phyloP scores from a whole-genome alignment of 2,329 filamentous ascomycete genomes.

The Fonsecaea pedrosoi region DNA sequence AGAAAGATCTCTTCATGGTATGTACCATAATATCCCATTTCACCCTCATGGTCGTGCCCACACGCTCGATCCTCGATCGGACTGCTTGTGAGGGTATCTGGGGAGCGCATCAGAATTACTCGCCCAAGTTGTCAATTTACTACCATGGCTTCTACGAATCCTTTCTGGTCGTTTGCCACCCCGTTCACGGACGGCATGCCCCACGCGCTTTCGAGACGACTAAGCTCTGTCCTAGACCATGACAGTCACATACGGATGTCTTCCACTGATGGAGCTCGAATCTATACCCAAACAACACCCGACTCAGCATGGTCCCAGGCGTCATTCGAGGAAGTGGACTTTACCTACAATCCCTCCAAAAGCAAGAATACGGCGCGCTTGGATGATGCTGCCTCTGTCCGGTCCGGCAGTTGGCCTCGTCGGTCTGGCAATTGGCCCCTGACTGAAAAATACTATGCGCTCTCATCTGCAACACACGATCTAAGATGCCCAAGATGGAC shows the following conservation, averaged over 20 bases:
- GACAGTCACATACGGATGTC: conserved; percentile 10
- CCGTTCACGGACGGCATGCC: conserved; percentile 6
- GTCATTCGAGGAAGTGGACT: conserved; percentile 10
- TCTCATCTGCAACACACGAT: conserved; percentile 14
- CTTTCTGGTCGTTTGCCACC: conserved; percentile 20
- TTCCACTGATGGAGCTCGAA: conserved; percentile 16
- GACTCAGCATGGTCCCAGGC: conserved; percentile 28
- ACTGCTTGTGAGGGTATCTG: neutral
- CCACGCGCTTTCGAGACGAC: conserved; percentile 8
- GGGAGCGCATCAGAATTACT: neutral
- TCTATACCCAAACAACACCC: conserved; percentile 19
- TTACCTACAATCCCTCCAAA: conserved; percentile 21
- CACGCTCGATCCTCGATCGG: neutral
- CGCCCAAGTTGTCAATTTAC: neutral
- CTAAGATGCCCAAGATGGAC: conserved; percentile 19
- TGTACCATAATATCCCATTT: conserved; percentile 3
- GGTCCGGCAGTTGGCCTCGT: too few species aligned
- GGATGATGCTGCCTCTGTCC: conserved; percentile 9
- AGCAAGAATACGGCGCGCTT: conserved; percentile 17
- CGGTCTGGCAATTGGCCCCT: conserved; percentile 6
- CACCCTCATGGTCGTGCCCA: neutral
- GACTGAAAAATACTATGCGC: conserved; percentile 30
- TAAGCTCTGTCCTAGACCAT: conserved; percentile 12
- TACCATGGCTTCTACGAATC: conserved; percentile 20
- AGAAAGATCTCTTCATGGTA: conserved; percentile 9